A percentile compares a stretch with the other conserved stretches of the same genome.
Conservation (phyloP, 2,329 filamentous ascomycete species). For the Penicillium frequentans region DNA sequence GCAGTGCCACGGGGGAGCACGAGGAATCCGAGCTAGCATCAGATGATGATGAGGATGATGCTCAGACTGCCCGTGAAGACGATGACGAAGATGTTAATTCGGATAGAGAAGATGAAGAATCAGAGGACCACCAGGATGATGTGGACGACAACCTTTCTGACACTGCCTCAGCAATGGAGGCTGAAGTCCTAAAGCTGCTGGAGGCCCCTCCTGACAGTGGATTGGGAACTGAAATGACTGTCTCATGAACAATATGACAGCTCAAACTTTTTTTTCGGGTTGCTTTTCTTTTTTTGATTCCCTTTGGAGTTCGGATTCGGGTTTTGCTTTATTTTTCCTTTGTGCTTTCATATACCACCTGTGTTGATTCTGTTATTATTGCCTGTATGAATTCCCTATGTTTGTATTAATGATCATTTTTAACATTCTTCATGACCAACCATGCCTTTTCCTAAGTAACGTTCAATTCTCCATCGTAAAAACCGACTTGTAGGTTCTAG, state of each 20-base stretch:
- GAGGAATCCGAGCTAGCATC: slow-evolving; percentile 15
- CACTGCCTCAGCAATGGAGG: slow-evolving; percentile 18
- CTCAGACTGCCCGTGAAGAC: slow-evolving; percentile 19
- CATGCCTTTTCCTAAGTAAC: neutral
- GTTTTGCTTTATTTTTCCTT: slow-evolving; percentile 9
- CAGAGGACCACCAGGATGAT: slow-evolving; percentile 15
- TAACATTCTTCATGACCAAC: slow-evolving; percentile 2
- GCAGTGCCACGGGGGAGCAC: slow-evolving; percentile 28
- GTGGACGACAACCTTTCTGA: slow-evolving; percentile 12
- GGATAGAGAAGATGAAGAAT: slow-evolving; percentile 15
- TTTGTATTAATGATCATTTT: slow-evolving; percentile 13
- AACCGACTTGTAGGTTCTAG: neutral
- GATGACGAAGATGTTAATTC: slow-evolving; percentile 6
- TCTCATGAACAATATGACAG: slow-evolving; percentile 2
- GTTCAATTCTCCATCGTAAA: neutral
- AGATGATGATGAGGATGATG: slow-evolving; percentile 13
- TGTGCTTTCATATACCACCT: slow-evolving; percentile 26
- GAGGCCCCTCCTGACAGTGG: slow-evolving; percentile 31
- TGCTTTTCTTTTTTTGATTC: neutral
- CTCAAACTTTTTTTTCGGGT: neutral
- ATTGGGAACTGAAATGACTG: slow-evolving; percentile 29
- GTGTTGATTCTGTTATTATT: slow-evolving; percentile 10
- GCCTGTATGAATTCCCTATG: slow-evolving; percentile 17
- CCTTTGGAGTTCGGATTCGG: neutral
- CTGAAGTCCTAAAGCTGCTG: slow-evolving; percentile 28